A percentile compares a stretch with the other conserved stretches of the same genome.
phyloP scores from a whole-genome alignment of 345 rosid genomes.

The Nasturtium officinale region DNA sequence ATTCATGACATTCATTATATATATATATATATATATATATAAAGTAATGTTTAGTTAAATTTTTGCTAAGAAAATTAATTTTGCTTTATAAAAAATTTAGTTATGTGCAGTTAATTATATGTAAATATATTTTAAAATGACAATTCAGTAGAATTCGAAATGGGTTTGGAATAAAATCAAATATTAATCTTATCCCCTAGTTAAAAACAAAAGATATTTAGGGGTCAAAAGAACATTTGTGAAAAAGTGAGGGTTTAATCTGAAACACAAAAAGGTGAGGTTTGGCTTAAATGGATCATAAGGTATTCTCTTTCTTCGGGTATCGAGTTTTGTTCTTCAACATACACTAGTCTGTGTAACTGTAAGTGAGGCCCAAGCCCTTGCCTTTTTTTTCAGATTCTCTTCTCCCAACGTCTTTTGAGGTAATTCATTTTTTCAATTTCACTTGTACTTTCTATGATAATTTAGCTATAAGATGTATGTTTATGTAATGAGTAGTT shows the following conservation, averaged over 20 bases:
- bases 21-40: too few species aligned
- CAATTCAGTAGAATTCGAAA: too few species aligned
- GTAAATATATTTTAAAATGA: too few species aligned
- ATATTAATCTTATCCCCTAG: too few species aligned
- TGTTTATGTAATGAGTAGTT: too few species aligned
- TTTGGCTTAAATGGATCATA: slow-evolving; percentile 5
- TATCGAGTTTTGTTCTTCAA: background rate
- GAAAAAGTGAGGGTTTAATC: slow-evolving; percentile 1
- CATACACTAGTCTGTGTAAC: slow-evolving; percentile 34
- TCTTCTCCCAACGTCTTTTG: slow-evolving; percentile 6
- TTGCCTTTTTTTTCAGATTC: background rate
- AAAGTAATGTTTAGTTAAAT: too few species aligned
- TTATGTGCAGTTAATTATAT: too few species aligned
- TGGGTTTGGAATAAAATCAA: too few species aligned
- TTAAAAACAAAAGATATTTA: background rate
- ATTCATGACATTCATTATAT: too few species aligned
- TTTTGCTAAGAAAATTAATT: too few species aligned
- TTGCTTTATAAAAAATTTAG: too few species aligned
- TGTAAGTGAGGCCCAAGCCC: slow-evolving; percentile 25
- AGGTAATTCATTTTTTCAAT: slow-evolving; percentile 19
- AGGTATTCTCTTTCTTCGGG: background rate
- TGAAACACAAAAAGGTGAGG: background rate
- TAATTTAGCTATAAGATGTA: background rate
- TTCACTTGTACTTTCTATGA: background rate
- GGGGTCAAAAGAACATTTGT: background rate